phyloP scores from a whole-genome alignment of 2,329 filamentous ascomycete genomes.

The Stemphylium lycopersici region DNA sequence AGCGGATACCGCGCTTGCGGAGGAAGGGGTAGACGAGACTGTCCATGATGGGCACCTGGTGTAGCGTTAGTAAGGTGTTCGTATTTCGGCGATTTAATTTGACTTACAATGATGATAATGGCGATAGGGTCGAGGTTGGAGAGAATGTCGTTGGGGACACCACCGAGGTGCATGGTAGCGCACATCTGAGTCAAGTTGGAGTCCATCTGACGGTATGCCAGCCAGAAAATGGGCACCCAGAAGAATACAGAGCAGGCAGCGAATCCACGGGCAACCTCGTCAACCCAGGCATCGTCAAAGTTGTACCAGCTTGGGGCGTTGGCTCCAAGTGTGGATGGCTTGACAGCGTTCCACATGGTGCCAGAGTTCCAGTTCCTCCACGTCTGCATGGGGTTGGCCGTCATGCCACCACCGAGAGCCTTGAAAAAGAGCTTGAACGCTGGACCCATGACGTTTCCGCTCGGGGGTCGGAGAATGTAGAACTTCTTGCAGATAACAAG shows the following conservation, averaged over 20 bases:
- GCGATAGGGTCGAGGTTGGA: conserved; percentile 77
- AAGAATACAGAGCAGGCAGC: conserved; percentile 51
- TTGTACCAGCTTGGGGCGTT: conserved; percentile 73
- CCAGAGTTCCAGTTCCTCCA: conserved; percentile 62
- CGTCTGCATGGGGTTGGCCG: conserved; percentile 62
- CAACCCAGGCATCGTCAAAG: conserved; percentile 82
- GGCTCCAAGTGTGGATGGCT: conserved; percentile 65
- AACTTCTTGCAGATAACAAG: conserved; percentile 64
- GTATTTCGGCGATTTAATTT: conserved; percentile 62
- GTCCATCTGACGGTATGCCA: conserved; percentile 71
- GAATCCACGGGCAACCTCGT: conserved; percentile 72
- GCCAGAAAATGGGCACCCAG: conserved; percentile 71
- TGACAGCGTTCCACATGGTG: conserved; percentile 68
- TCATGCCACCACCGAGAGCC: conserved; percentile 62
- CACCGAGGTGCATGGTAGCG: conserved; percentile 68
- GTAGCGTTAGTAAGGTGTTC: conserved; percentile 64
- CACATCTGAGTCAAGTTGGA: conserved; percentile 71
- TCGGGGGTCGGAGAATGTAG: conserved; percentile 67
- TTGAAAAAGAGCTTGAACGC: conserved; percentile 63
- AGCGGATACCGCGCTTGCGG: conserved; percentile 66
- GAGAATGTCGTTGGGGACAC: conserved; percentile 78
- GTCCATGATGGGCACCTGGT: conserved; percentile 56
- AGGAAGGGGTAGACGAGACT: conserved; percentile 70
- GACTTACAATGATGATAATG: conserved; percentile 68
- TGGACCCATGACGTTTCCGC: conserved; percentile 71